Percentiles rank a stretch among this genome's conserved stretches.
phyloP scores from a whole-genome alignment of 179 eudicot genomes.

The Camellia oleifera region DNA sequence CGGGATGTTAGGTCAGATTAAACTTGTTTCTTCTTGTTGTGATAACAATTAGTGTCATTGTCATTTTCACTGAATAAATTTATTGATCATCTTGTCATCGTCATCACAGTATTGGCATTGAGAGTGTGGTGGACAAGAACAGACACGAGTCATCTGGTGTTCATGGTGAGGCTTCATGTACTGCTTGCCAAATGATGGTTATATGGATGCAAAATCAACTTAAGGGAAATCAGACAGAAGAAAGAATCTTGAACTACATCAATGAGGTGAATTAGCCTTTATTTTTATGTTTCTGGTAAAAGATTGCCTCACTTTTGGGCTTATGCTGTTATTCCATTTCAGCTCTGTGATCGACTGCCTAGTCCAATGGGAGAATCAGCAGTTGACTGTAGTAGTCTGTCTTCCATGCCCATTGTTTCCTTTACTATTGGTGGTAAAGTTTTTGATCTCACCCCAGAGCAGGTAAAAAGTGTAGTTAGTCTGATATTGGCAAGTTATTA shows the following conservation, averaged over 20 bases:
- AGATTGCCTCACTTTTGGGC: neutral
- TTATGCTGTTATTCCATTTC: constrained; percentile 13
- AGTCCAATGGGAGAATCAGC: constrained; percentile 91
- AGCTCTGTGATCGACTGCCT: constrained; percentile 84
- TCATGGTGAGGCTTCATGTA: constrained; percentile 50
- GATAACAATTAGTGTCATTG: neutral
- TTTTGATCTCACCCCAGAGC: constrained; percentile 67
- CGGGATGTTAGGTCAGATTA: constrained; percentile 44
- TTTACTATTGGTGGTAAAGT: constrained; percentile 74
- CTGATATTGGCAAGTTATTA: too few relatives aligned
- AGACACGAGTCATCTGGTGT: constrained; percentile 39
- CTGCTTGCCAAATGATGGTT: constrained; percentile 81
- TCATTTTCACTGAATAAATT: neutral
- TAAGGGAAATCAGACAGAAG: constrained; percentile 60
- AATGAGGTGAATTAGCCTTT: constrained; percentile 48
- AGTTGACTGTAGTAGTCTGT: constrained; percentile 61
- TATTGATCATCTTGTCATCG: neutral
- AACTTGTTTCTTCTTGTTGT: neutral
- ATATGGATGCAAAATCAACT: constrained; percentile 88
- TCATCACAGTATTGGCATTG: constrained; percentile 57
- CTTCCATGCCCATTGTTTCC: constrained; percentile 71
- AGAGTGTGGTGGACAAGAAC: constrained; percentile 70
- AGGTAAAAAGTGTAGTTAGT: constrained; percentile 39
- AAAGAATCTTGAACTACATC: constrained; percentile 64
- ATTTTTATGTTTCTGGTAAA: neutral